These are phyloP conservation scores for Vaccinium myrtillus DNA, from an alignment of 148 eudicot genomes.

Conservation along the genomic window DNA sequence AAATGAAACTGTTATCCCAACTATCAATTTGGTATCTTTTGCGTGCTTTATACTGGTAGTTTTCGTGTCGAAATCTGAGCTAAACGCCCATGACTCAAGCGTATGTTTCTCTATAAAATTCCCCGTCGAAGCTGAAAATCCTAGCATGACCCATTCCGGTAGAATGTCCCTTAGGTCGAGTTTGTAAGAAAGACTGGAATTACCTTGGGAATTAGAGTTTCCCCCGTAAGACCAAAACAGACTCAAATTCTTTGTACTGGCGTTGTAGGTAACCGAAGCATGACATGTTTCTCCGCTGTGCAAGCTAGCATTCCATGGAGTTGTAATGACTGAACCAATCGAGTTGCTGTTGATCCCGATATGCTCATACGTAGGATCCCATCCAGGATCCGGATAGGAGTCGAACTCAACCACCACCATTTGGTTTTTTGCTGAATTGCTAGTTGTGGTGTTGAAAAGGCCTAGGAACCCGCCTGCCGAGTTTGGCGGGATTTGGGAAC, in stretches of 20 bases:
- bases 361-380: slow-evolving; percentile 27
- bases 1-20: slow-evolving; percentile 23
- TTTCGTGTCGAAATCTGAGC: slow-evolving; percentile 28
- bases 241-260: slow-evolving; percentile 37
- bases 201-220: background rate
- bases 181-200: slow-evolving; percentile 38
- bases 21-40: slow-evolving; percentile 9
- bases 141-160: slow-evolving; percentile 49
- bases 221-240: slow-evolving; percentile 42
- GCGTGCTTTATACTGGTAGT: background rate
- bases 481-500: slow-evolving; percentile 46
- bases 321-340: slow-evolving; percentile 23
- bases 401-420: slow-evolving; percentile 16
- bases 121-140: slow-evolving; percentile 57
- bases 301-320: slow-evolving; percentile 47
- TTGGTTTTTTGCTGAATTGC: slow-evolving; percentile 25
- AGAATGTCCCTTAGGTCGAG: slow-evolving; percentile 42
- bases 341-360: slow-evolving; percentile 60
- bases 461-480: slow-evolving; percentile 49
- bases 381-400: background rate
- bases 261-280: slow-evolving; percentile 45
- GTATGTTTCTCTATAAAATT: slow-evolving; percentile 22
- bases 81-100: slow-evolving; percentile 45
- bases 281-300: slow-evolving; percentile 40
- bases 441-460: slow-evolving; percentile 47